A percentile compares a stretch with the other conserved stretches of the same genome.
These are phyloP conservation scores for Sporisorium scitamineum DNA, from an alignment of 1,284 basidiomycete species.

Conservation along the genomic window DNA sequence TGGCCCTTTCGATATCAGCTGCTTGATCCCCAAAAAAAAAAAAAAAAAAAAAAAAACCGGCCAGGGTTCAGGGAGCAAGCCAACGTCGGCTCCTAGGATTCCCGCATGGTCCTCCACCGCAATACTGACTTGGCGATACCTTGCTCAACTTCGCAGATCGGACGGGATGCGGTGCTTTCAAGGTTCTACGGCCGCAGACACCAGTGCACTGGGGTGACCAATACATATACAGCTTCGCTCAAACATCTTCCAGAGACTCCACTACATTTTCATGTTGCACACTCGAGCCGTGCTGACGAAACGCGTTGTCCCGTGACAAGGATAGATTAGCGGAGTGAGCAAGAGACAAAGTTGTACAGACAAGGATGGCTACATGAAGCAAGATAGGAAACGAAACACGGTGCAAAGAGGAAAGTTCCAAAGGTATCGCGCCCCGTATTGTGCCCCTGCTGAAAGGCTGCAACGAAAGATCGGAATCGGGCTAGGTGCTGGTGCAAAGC, in stretches of 20 bases:
- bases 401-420: background rate
- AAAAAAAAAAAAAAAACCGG: background rate
- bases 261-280: background rate
- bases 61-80: background rate
- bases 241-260: too few species aligned
- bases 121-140: constrained; percentile 84
- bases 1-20: background rate
- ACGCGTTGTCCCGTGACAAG: background rate
- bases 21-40: background rate
- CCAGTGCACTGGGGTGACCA: too few species aligned
- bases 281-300: background rate
- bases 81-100: constrained; percentile 76
- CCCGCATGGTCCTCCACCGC: constrained; percentile 85
- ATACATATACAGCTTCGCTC: too few species aligned
- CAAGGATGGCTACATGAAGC: background rate
- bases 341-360: background rate
- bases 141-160: constrained; percentile 83
- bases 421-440: background rate
- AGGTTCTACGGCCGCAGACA: constrained; percentile 82
- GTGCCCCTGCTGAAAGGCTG: background rate
- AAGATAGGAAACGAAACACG: background rate
- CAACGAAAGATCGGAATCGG: background rate
- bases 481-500: background rate
- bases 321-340: background rate
- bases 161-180: constrained; percentile 85